Base-by-base conservation (phyloP, 306 rosid species). In the Bauhinia variegata region DNA sequence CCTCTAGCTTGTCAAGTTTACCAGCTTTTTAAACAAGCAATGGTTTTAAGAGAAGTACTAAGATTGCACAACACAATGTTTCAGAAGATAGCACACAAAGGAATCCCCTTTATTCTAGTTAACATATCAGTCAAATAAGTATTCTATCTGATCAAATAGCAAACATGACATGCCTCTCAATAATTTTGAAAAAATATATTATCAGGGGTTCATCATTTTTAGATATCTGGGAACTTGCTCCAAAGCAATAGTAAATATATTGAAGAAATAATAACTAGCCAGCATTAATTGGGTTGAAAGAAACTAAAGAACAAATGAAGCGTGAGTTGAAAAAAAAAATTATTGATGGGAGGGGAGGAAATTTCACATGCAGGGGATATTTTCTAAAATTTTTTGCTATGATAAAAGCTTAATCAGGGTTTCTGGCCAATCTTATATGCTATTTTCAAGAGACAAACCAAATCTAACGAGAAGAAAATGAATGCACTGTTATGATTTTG, bases 1-100 rank as follows among this genome's bases (percentile, higher is more conserved):
- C 93, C 76, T 92, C 98, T 70, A 92, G 80, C 80, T 87, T 89
- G 77, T 84, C 91, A 1, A 92, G 87, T 36, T 8, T 9, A 5
- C 9, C 41, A 5, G 51, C 15, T 19, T 5, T 1, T 5, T 1
- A 2, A 50, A 17, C 18, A 51, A 7, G 49, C 17, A 65, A 51
- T 61, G 63, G 31, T 23, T 56, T 68, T 65, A 30, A 56, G 11
- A 36, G 50, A 48, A 31, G 3, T 16, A 46, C 44, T 59, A 23
- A 23, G 28, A 52, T 15, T 15, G 6, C 54, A 59, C 44, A 64
- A 31, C 41, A 36, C 7, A 39, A 11, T 23, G 3, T 54, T 60
- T 32, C 31, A 52, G 18, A 14, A 59, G 48, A 54, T 57, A 43
- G 37, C 53, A 34, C 31, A 59, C 60, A 46, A 71, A 75, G 30